Conservation (phyloP, 805 yeast genomes). For the Kazachstania kunashirensis region DNA sequence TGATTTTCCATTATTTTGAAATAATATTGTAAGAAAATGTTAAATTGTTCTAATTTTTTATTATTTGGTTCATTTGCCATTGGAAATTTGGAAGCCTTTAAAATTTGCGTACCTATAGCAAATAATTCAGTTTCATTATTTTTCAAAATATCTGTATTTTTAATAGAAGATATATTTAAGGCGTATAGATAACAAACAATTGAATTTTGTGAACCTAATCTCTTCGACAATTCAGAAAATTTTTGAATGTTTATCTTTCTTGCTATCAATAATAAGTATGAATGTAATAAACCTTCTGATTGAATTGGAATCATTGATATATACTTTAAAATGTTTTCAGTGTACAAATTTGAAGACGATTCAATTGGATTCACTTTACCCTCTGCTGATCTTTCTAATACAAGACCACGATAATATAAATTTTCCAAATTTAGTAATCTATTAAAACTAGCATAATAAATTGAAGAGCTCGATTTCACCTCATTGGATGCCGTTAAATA, state of each 20-base stretch:
- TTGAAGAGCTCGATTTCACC: constrained; percentile 2
- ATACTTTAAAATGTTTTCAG: constrained; percentile 8
- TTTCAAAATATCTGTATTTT: background rate
- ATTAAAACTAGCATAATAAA: background rate
- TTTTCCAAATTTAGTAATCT: constrained; percentile 19
- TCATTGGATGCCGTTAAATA: constrained; percentile 6
- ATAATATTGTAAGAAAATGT: constrained; percentile 23
- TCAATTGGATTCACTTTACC: background rate
- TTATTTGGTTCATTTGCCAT: constrained; percentile 32
- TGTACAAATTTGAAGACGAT: constrained; percentile 2
- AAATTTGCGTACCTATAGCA: constrained; percentile 9
- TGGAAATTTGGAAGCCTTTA: constrained; percentile 34
- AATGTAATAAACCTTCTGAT: constrained; percentile 20
- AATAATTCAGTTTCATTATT: constrained; percentile 13
- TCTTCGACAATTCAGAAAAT: background rate
- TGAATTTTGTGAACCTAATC: constrained; percentile 1
- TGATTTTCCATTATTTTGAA: constrained; percentile 12
- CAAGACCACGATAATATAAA: constrained; percentile 14
- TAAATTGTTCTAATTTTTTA: constrained; percentile 26
- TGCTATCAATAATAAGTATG: constrained; percentile 18
- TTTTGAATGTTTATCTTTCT: constrained; percentile 8
- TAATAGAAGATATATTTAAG: constrained; percentile 1
- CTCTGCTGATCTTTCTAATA: constrained; percentile 2
- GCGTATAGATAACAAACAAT: constrained; percentile 7
- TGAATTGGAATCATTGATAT: constrained; percentile 14